Evolutionary conservation across 345 rosid species (phyloP).

Genomic region (Excoecaria cochinchinensis): DNA sequence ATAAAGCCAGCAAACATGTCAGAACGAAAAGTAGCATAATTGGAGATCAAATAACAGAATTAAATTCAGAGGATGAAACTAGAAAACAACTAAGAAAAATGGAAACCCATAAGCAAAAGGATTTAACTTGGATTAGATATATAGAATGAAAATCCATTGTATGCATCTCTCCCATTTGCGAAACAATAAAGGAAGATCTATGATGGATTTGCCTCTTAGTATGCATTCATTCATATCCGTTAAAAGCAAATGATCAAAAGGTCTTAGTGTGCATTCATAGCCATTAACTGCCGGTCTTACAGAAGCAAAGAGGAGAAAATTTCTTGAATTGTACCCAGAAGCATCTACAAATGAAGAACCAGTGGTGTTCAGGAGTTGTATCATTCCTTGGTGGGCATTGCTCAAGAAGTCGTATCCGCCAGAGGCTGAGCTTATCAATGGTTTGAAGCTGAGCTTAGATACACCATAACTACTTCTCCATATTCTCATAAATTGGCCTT

Average conservation of each 20-base stretch:
- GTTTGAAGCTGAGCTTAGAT: conserved; percentile 11
- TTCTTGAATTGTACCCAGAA: conserved; percentile 47
- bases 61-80: neutral
- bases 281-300: conserved; percentile 6
- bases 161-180: conserved; percentile 58
- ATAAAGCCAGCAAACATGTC: neutral
- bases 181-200: no score
- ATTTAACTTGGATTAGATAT: neutral
- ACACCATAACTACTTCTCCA: neutral
- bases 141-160: conserved; percentile 50
- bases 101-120: neutral
- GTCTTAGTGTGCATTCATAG: neutral
- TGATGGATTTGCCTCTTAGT: no score
- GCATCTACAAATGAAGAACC: conserved; percentile 46
- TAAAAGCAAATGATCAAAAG: no score
- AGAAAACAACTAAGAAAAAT: neutral
- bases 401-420: conserved; percentile 46
- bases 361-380: conserved; percentile 51
- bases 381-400: conserved; percentile 68
- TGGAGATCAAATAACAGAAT: neutral
- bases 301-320: conserved; percentile 63
- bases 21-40: neutral
- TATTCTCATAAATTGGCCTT: no score
- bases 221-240: no score
- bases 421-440: conserved; percentile 49